Evolutionary conservation across 1,284 basidiomycete genomes (phyloP).

Genomic region (Trichosporon ovoides): DNA sequence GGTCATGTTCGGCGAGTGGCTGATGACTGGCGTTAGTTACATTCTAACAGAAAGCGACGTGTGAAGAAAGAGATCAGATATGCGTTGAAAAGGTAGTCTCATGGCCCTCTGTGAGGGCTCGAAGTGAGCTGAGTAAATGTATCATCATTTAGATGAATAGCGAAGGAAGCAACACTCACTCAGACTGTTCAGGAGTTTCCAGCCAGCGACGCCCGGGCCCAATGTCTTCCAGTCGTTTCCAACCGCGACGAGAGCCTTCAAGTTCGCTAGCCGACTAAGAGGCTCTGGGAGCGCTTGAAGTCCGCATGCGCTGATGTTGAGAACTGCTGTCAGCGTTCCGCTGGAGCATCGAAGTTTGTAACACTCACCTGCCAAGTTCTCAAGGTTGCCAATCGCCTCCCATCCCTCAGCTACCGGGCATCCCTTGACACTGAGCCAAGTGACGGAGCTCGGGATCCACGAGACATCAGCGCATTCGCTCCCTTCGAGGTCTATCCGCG

Average conservation of each 20-base stretch:
- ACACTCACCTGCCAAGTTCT: slow-evolving; percentile 34
- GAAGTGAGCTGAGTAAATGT: slow-evolving; percentile 3
- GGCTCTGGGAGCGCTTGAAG: slow-evolving; percentile 26
- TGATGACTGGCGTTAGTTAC: slow-evolving; percentile 30
- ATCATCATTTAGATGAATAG: not conserved
- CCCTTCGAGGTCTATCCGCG: slow-evolving; percentile 38
- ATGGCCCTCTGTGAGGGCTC: not conserved
- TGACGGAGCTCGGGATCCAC: slow-evolving; percentile 35
- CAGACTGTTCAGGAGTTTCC: slow-evolving; percentile 43
- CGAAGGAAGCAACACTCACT: slow-evolving; percentile 27
- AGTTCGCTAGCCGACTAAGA: slow-evolving; percentile 24
- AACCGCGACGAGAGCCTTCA: slow-evolving; percentile 46
- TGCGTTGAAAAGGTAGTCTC: not conserved
- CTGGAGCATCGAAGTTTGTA: not conserved
- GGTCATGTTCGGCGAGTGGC: slow-evolving; percentile 40
- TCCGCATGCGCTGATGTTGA: slow-evolving; percentile 39
- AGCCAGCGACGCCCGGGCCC: slow-evolving; percentile 26
- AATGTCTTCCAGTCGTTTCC: slow-evolving; percentile 38
- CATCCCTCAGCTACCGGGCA: slow-evolving; percentile 35
- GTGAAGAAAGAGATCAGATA: not conserved
- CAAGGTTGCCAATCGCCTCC: slow-evolving; percentile 34
- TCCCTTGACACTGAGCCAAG: slow-evolving; percentile 41
- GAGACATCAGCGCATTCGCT: slow-evolving; percentile 34
- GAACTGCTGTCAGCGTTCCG: slow-evolving; percentile 25
- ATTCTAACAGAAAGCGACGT: not conserved